Percentiles rank a stretch among this genome's conserved stretches.
Evolutionary conservation across 768 basidiomycete genomes (phyloP).

Genomic region (Daedaleopsis nitida): DNA sequence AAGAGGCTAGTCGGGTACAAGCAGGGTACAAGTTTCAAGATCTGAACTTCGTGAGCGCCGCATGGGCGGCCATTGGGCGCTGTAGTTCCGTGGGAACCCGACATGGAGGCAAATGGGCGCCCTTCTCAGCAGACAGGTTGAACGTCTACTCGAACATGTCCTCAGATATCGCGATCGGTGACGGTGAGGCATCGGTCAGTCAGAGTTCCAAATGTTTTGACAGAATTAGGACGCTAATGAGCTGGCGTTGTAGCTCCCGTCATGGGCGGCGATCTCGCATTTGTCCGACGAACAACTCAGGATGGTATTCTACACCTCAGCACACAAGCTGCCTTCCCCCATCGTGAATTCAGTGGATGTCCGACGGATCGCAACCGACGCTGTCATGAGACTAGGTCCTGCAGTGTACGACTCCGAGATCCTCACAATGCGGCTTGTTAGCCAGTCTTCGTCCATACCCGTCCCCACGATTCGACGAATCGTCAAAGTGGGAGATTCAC

Average conservation of each 20-base stretch:
- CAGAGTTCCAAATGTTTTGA: not conserved
- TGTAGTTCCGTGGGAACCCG: no score
- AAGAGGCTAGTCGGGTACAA: no score
- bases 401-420: not conserved
- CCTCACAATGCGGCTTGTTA: constrained; percentile 1
- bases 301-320: not conserved
- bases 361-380: constrained; percentile 8
- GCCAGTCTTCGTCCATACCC: constrained; percentile 1
- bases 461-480: constrained; percentile 2
- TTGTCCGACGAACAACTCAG: constrained; percentile 1
- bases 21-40: no score
- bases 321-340: not conserved
- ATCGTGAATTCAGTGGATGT: not conserved
- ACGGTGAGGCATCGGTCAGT: no score
- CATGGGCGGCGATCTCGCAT: not conserved
- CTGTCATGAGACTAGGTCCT: constrained; percentile 6
- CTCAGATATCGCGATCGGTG: no score
- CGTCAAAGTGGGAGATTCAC: not conserved
- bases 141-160: no score
- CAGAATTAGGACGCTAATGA: not conserved
- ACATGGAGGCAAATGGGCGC: no score
- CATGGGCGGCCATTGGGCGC: no score
- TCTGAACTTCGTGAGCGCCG: no score
- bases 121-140: no score
- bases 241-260: not conserved